phyloP scores from a whole-genome alignment of 805 yeast genomes.

The Saccharomycopsis guyanensis region DNA sequence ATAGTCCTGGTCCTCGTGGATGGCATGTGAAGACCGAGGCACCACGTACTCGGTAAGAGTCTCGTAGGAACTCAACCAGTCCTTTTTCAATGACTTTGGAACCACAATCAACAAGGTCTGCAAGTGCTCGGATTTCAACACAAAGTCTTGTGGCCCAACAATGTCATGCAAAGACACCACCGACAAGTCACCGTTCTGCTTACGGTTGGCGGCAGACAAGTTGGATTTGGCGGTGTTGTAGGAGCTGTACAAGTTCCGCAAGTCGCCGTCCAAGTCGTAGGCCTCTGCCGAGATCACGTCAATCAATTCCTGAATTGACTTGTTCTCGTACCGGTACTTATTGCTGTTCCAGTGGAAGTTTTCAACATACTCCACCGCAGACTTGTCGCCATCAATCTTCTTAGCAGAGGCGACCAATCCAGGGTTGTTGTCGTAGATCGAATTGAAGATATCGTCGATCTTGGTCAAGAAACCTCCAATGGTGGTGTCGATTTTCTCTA shows the following conservation, averaged over 20 bases:
- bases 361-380: conserved; percentile 59
- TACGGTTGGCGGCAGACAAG: conserved; percentile 82
- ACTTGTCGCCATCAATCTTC: conserved; percentile 40
- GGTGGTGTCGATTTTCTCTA: conserved; percentile 75
- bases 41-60: conserved; percentile 73
- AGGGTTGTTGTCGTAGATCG: conserved; percentile 37
- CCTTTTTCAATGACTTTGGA: conserved; percentile 55
- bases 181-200: conserved; percentile 87
- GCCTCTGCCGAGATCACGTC: conserved; percentile 69
- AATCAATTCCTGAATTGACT: conserved; percentile 70
- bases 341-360: conserved; percentile 82
- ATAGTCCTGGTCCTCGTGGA: conserved; percentile 70
- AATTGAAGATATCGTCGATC: conserved; percentile 62
- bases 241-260: conserved; percentile 61
- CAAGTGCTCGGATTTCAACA: conserved; percentile 77
- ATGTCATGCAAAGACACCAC: conserved; percentile 86
- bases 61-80: conserved; percentile 69
- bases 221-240: conserved; percentile 81
- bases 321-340: conserved; percentile 71
- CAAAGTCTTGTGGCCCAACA: conserved; percentile 77
- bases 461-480: conserved; percentile 62
- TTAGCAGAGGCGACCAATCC: conserved; percentile 41
- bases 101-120: conserved; percentile 84
- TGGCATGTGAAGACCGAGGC: conserved; percentile 75
- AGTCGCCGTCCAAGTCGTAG: conserved; percentile 74